A percentile compares a stretch with the other conserved stretches of the same genome.
phyloP scores from a whole-genome alignment of 208 protist genomes.

The Acanthamoeba triangularis region DNA sequence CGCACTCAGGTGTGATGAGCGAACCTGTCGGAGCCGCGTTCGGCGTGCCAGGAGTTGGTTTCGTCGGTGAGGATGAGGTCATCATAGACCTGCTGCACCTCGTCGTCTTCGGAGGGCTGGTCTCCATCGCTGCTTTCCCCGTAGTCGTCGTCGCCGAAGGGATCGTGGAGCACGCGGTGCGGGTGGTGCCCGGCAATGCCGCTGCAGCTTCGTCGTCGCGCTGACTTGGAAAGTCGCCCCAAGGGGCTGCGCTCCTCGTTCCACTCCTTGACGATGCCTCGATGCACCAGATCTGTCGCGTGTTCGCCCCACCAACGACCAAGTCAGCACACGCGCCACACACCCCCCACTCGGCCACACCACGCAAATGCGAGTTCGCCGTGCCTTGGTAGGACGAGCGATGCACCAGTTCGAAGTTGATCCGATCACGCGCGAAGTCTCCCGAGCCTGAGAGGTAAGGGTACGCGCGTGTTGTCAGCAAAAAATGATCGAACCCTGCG shows the following conservation, averaged over 20 bases:
- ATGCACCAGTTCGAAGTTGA: background rate
- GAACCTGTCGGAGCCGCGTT: conserved; percentile 42
- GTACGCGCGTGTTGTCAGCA: background rate
- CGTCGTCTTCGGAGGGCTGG: background rate
- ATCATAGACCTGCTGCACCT: background rate
- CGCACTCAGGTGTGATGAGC: background rate
- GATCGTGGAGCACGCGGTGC: background rate
- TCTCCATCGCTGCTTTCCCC: background rate
- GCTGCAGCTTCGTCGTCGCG: background rate
- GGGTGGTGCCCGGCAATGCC: background rate
- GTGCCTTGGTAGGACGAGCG: background rate
- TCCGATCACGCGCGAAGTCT: background rate
- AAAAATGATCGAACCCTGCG: background rate
- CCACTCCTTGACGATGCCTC: conserved; percentile 57
- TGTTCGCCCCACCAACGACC: background rate
- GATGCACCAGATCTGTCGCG: conserved; percentile 15
- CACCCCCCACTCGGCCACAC: background rate
- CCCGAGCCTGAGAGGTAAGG: background rate
- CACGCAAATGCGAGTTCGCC: background rate
- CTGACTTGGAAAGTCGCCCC: background rate
- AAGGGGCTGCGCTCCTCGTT: background rate
- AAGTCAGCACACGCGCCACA: background rate
- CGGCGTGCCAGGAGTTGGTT: conserved; percentile 1
- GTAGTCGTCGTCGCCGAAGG: background rate
- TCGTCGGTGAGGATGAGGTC: conserved; percentile 30